Evolutionary conservation across 2,329 filamentous ascomycete species (phyloP), one percentile per base, ranked within the genome.

Genomic region (Monilinia polystroma): DNA sequence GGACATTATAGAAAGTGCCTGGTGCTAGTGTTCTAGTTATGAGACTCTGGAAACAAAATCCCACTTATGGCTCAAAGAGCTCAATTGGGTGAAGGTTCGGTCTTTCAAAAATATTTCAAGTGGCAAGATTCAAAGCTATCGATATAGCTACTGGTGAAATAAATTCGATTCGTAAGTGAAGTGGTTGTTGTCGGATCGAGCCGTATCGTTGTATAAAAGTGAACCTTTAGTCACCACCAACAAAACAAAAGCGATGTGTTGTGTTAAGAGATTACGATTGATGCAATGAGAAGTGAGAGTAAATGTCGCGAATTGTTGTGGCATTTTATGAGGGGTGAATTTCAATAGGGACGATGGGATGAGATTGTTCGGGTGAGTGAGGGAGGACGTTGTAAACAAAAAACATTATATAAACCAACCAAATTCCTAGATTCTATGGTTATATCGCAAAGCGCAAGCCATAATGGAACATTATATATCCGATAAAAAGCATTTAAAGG

Each of bases 321-420:
- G 56, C 55, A 66, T 66, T 23, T 45, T 66, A 60, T 53, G 63
- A 53, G 56, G 32, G 32, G 41, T 49, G 35, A 11, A 41, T 38
- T 49, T 43, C 5, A n/a, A 63, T 51, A 32, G 49, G 43, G 35
- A 4, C 41, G 7, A 16, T 29, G 38, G 38, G 56, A 45, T 55
- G 60, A 55, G 60, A 55, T 63, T 6, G 23, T 55, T n/a, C 49
- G 7, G 60, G 43, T 32, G 60, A 53, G 60, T 35, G 41, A 54
- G 35, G 18, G 45, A 60, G 20, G 29, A 51, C 43, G 57, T 60
- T 49, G 59, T 53, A 53, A 63, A 51, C n/a, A 63, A 63, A 20
- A 38, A n/a, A 62, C 7, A 32, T 35, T 62, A 62, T 38, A 55
- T 55, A 35, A 54, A 52, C 45, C 45, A n/a, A 62, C n/a, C 23